phyloP scores from a whole-genome alignment of 2,329 filamentous ascomycete genomes.

The Lasiodiplodia hormozganensis region DNA sequence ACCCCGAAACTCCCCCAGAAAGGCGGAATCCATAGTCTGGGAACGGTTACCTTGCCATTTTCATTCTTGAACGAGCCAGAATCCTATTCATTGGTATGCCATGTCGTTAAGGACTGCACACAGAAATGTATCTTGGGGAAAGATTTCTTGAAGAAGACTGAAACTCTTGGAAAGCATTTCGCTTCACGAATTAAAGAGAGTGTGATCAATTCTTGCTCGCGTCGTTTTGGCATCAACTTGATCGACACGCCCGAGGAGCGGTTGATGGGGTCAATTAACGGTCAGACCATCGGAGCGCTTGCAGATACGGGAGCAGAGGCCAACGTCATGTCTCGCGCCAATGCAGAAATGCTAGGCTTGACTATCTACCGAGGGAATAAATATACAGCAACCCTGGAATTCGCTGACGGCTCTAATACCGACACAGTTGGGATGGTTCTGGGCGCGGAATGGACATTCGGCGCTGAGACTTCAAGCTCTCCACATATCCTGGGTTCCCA shows the following conservation, averaged over 20 bases:
- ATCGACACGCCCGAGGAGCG: neutral
- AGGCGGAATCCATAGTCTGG: neutral
- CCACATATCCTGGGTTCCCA: neutral
- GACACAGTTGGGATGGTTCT: neutral
- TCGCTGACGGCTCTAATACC: neutral
- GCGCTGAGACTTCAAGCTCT: neutral
- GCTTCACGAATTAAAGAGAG: neutral
- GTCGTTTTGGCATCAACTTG: neutral
- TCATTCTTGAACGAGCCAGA: neutral
- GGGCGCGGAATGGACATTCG: neutral
- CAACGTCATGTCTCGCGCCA: neutral
- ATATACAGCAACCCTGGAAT: neutral
- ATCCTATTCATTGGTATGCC: neutral
- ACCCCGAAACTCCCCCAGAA: neutral
- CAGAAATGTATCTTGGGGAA: neutral
- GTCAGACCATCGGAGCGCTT: neutral
- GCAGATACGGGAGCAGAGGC: neutral
- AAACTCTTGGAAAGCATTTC: neutral
- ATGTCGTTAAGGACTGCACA: neutral
- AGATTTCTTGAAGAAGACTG: neutral
- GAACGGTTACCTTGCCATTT: neutral
- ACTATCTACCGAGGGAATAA: neutral
- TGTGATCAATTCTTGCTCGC: neutral
- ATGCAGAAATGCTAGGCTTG: neutral
- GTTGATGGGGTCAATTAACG: neutral